phyloP scores from a whole-genome alignment of 148 eudicot species.

The Rhododendron ferrugineum region DNA sequence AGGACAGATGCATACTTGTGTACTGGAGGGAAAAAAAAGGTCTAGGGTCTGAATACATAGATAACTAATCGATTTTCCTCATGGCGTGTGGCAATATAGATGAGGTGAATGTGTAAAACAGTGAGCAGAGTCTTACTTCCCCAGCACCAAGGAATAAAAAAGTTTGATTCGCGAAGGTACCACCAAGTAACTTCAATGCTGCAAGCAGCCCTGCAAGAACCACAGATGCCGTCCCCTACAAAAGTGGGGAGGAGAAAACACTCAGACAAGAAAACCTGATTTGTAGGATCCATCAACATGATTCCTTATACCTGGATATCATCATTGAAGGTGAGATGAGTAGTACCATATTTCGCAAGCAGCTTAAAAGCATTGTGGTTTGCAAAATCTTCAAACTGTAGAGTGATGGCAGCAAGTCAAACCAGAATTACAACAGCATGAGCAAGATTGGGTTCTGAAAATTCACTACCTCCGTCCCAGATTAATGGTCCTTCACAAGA shows the following conservation, averaged over 20 bases:
- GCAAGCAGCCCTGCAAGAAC: conserved; percentile 52
- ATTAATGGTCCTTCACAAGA: not conserved
- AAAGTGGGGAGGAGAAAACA: not conserved
- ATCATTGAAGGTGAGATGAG: conserved; percentile 34
- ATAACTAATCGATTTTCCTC: not conserved
- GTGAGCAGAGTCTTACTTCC: conserved; percentile 43
- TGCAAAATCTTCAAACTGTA: conserved; percentile 92
- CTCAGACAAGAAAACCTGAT: not conserved
- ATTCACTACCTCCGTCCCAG: not conserved
- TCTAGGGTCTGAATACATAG: not conserved
- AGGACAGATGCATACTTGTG: not conserved
- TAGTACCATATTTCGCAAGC: conserved; percentile 60
- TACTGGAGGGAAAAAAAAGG: not conserved
- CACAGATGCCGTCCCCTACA: conserved; percentile 50
- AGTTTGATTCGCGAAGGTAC: conserved; percentile 13
- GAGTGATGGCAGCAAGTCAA: not conserved
- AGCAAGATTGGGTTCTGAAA: not conserved
- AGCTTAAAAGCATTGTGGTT: conserved; percentile 96
- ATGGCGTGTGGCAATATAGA: not conserved
- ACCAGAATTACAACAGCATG: not conserved
- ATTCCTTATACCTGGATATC: not conserved
- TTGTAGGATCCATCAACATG: not conserved
- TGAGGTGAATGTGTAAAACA: not conserved
- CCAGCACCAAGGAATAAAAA: conserved; percentile 61
- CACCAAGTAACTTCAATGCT: conserved; percentile 42